Base-by-base conservation (phyloP, 805 yeast species). In the Monosporozyma aquatica region DNA sequence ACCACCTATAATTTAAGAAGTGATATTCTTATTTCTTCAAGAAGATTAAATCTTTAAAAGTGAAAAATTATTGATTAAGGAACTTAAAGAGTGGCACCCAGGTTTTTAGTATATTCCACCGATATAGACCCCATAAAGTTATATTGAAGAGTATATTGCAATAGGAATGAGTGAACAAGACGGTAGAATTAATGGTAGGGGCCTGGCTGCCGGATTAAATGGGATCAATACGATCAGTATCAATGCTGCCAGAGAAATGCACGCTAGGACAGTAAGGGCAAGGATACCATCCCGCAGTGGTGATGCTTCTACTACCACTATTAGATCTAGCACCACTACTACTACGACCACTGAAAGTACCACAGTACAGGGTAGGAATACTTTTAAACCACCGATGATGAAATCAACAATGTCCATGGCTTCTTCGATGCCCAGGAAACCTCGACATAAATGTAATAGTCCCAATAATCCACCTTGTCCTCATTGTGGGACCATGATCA, bases 401-500 rank as follows among this genome's bases (percentile, higher is more conserved):
- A 20, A 23, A 23, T 6, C n/a, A 13, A 13, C 27, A 28, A 18
- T 26, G 18, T 37, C 15, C 18, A 20, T 37, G 36, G 24, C 37
- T 14, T 30, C 36, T 22, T 38, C 32, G 9, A 37, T 26, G 22
- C 32, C 47, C 33, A 30, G 13, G 30, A 14, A 24, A 13, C 33
- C 40, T 13, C 50, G 56, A 25, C 62, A 59, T 35, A 46, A 38
- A 23, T 58, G 64, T 33, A 57, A 56, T 32, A 60, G 55, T 35
- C 64, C 64, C 10, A 55, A 60, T 18, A 69, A 70, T 62, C 72
- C 72, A 1, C 66, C 65, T 23, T 82, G 90, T 55, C 62, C 55
- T 3, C 75, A 74, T 44, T 83, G 92, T 62, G 87, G 89, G 0
- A 64, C 72, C 3, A 84, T 82, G 28, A 80, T 82, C 7, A 80